A percentile compares a stretch with the other conserved stretches of the same genome.
Evolutionary conservation across 2,329 filamentous ascomycete genomes (phyloP).

Genomic region (Fusarium veterinarium): DNA sequence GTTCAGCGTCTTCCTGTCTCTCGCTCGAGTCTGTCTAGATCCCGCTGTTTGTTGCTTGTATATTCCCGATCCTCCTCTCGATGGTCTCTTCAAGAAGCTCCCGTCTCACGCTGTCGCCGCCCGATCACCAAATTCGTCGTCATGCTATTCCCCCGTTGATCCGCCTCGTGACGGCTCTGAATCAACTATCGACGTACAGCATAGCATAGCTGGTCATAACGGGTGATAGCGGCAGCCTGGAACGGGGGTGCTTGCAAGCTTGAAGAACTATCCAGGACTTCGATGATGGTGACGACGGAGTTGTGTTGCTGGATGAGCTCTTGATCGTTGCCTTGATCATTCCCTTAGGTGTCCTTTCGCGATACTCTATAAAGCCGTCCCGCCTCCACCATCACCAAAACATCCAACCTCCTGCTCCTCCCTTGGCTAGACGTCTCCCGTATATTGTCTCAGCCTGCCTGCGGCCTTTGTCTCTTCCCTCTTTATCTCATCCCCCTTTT

Average conservation of each 20-base stretch:
- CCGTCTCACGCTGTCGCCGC: conserved; percentile 30
- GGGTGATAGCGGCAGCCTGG: conserved; percentile 34
- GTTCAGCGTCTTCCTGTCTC: conserved; percentile 35
- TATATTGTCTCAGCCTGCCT: conserved; percentile 32
- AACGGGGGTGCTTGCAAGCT: conserved; percentile 3
- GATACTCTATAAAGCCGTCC: conserved; percentile 43
- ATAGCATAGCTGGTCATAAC: conserved; percentile 30
- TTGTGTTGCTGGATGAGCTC: conserved; percentile 22
- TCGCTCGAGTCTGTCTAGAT: conserved; percentile 14
- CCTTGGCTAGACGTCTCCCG: conserved; percentile 25
- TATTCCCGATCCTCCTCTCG: conserved; percentile 27
- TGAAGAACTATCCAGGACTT: conserved; percentile 2
- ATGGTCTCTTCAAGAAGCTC: conserved; percentile 37
- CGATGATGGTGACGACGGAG: conserved; percentile 15
- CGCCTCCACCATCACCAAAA: conserved; percentile 39
- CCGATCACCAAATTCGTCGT: conserved; percentile 25
- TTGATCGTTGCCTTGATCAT: conserved; percentile 40
- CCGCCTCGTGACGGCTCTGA: conserved; percentile 34
- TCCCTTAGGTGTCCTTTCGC: conserved; percentile 47
- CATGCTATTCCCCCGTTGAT: conserved; percentile 34
- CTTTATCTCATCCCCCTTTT: conserved; percentile 21
- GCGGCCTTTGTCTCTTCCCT: conserved; percentile 24
- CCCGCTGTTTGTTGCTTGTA: conserved; percentile 17
- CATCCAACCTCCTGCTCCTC: conserved; percentile 39
- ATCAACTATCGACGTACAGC: conserved; percentile 24